phyloP scores from a whole-genome alignment of 2,329 filamentous ascomycete species.

The Cercospora sp. region DNA sequence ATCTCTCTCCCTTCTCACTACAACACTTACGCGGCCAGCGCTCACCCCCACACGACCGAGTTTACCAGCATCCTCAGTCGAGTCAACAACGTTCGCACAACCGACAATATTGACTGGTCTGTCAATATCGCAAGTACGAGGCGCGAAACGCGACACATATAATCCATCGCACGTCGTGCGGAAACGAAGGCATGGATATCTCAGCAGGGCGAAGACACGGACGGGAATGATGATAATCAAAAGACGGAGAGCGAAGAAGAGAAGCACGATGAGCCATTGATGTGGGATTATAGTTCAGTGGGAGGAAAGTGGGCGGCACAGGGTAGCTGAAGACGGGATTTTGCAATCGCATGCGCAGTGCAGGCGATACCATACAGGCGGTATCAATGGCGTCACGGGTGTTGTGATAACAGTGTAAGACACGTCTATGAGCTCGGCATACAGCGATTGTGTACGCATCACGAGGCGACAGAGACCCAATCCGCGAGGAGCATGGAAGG shows the following conservation, averaged over 20 bases:
- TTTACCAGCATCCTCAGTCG: conserved; percentile 18
- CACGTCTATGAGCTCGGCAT: not conserved
- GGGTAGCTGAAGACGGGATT: not conserved
- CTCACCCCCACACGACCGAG: conserved; percentile 7
- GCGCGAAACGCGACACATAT: conserved; percentile 56
- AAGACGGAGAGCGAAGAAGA: conserved; percentile 56
- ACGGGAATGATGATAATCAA: conserved; percentile 56
- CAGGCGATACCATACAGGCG: not conserved
- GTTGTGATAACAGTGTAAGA: not conserved
- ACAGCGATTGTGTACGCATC: not conserved
- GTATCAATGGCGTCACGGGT: not conserved
- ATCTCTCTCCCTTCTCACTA: conserved; percentile 28
- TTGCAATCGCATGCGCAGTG: not conserved
- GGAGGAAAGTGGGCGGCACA: not conserved
- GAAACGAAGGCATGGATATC: conserved; percentile 63
- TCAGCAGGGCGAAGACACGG: conserved; percentile 54
- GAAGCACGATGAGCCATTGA: conserved; percentile 55
- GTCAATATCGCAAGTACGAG: conserved; percentile 45
- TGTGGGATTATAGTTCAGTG: not conserved
- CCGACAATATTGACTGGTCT: conserved; percentile 31
- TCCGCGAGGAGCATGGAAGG: not conserved
- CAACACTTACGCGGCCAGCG: conserved; percentile 24
- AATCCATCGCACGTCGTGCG: conserved; percentile 60
- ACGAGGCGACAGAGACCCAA: not conserved
- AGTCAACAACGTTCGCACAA: conserved; percentile 19